Conservation (phyloP, 768 basidiomycete species). For the Thelephora ganbajun region DNA sequence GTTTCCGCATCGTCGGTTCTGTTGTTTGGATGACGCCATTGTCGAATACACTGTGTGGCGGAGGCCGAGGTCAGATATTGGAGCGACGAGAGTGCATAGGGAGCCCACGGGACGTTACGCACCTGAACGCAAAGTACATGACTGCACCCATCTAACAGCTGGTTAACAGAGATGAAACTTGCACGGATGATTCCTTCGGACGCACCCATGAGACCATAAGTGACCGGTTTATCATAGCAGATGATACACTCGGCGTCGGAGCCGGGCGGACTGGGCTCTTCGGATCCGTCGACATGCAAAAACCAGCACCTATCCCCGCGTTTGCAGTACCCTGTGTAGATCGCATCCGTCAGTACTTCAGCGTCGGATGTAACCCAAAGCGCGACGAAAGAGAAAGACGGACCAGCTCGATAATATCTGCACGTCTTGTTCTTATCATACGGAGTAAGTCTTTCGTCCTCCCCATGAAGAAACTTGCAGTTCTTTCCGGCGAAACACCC, state of each 20-base stretch:
- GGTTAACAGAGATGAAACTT: too few relatives aligned
- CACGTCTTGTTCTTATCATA: slow-evolving; percentile 64
- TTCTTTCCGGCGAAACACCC: slow-evolving; percentile 56
- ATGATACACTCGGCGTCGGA: slow-evolving; percentile 50
- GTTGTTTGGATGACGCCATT: slow-evolving; percentile 54
- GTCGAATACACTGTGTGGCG: slow-evolving; percentile 50
- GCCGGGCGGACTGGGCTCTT: slow-evolving; percentile 4
- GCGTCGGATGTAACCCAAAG: neutral
- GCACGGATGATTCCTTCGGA: slow-evolving; percentile 8
- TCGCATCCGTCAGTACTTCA: neutral
- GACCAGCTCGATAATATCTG: slow-evolving; percentile 47
- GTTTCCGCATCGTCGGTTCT: slow-evolving; percentile 39
- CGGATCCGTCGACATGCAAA: slow-evolving; percentile 27
- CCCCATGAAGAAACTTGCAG: slow-evolving; percentile 71
- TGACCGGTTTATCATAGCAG: slow-evolving; percentile 58
- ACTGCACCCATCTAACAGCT: slow-evolving; percentile 44
- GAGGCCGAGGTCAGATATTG: neutral
- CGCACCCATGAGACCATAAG: slow-evolving; percentile 55
- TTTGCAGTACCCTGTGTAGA: slow-evolving; percentile 47
- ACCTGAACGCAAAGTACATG: slow-evolving; percentile 71
- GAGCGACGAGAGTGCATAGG: neutral
- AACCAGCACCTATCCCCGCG: slow-evolving; percentile 69
- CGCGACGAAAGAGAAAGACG: slow-evolving; percentile 1
- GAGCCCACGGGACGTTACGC: slow-evolving; percentile 10
- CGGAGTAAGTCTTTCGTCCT: slow-evolving; percentile 38